phyloP scores from a whole-genome alignment of 129 eudicot species.

The Ambrosia trifida region DNA sequence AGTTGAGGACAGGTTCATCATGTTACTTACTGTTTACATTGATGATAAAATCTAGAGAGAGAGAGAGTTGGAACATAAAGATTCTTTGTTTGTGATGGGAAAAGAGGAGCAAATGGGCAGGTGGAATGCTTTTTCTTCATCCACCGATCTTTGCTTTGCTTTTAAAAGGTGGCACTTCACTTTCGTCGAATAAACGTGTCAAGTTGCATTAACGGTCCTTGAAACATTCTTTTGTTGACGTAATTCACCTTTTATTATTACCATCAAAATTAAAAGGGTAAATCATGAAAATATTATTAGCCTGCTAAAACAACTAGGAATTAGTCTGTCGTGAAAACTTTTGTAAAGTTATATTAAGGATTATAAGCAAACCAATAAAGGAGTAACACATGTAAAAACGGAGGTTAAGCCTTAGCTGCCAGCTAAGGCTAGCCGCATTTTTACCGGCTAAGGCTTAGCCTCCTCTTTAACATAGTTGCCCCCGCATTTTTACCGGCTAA shows the following conservation, averaged over 20 bases:
- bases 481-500: too few species aligned
- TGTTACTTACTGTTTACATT: constrained; percentile 17
- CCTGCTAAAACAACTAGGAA: too few species aligned
- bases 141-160: constrained; percentile 19
- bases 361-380: too few species aligned
- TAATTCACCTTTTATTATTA: background rate
- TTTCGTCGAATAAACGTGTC: constrained; percentile 12
- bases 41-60: constrained; percentile 18
- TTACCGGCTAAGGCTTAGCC: too few species aligned
- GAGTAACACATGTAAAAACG: too few species aligned
- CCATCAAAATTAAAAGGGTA: too few species aligned
- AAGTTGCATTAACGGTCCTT: constrained; percentile 19
- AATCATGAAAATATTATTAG: too few species aligned
- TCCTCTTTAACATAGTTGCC: too few species aligned
- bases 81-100: constrained; percentile 33
- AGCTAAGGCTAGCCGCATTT: too few species aligned
- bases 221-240: background rate
- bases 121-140: constrained; percentile 27
- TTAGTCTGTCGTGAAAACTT: too few species aligned
- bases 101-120: constrained; percentile 23
- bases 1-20: background rate
- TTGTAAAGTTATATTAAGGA: too few species aligned
- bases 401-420: too few species aligned
- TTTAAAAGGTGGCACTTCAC: constrained; percentile 39
- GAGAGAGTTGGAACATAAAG: background rate